These are phyloP conservation scores for Plectranthus barbatus DNA, from an alignment of 257 asterid genomes.

Conservation along the genomic window DNA sequence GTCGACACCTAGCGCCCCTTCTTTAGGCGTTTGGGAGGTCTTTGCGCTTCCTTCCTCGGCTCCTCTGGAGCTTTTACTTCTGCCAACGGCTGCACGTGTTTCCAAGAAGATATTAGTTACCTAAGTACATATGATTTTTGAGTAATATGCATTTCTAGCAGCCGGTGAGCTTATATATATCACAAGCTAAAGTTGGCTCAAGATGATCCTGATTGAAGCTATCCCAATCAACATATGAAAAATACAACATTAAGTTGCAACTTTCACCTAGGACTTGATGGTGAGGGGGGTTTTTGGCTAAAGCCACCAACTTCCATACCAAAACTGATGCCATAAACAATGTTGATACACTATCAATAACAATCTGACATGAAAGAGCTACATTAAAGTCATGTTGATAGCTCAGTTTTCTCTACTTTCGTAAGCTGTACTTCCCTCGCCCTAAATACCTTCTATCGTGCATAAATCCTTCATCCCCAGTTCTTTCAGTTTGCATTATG, in stretches of 20 bases:
- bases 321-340: neutral
- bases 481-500: neutral
- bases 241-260: neutral
- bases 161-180: neutral
- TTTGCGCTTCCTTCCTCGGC: slow-evolving; percentile 43
- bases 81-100: slow-evolving; percentile 45
- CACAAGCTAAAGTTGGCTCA: neutral
- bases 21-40: slow-evolving; percentile 60
- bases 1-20: slow-evolving; percentile 38
- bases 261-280: too few relatives aligned
- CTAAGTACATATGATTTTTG: neutral
- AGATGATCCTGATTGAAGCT: neutral
- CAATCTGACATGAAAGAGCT: neutral
- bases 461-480: neutral
- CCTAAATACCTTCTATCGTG: neutral
- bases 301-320: neutral
- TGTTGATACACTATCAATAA: neutral
- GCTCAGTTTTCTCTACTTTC: neutral
- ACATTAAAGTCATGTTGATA: neutral
- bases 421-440: neutral
- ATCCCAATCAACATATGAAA: neutral
- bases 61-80: slow-evolving; percentile 41
- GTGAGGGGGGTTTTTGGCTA: neutral
- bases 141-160: neutral
- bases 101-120: neutral